phyloP scores from a whole-genome alignment of 306 rosid species.

The Acmispon strigosus region DNA sequence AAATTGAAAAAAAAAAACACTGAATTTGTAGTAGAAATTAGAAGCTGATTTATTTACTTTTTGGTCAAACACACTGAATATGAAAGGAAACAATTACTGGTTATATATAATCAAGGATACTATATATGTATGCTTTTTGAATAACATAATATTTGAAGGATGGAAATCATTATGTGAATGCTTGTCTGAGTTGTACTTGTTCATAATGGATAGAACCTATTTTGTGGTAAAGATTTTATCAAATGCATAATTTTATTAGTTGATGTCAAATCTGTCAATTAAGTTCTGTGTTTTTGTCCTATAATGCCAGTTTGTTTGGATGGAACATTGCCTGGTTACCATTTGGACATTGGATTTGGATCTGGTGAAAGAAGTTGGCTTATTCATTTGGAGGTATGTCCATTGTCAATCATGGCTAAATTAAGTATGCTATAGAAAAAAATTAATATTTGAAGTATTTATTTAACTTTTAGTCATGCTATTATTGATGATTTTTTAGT shows the following conservation, averaged over 20 bases:
- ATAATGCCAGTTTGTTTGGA: slow-evolving; percentile 68
- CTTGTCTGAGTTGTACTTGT: not conserved
- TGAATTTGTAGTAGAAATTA: not conserved
- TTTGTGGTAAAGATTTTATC: not conserved
- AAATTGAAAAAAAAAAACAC: not conserved
- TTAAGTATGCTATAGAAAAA: not conserved
- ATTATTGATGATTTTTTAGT: not conserved
- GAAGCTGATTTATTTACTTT: not conserved
- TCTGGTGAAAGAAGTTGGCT: slow-evolving; percentile 83
- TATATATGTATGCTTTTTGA: not conserved
- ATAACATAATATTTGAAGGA: not conserved
- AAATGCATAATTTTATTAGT: not conserved
- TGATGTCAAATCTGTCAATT: slow-evolving; percentile 7
- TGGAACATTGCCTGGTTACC: slow-evolving; percentile 89
- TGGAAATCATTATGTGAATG: not conserved
- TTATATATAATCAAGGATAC: not conserved
- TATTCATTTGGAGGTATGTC: slow-evolving; percentile 73
- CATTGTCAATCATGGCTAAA: not conserved
- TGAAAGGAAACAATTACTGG: not conserved
- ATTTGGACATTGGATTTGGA: slow-evolving; percentile 61
- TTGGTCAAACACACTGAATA: too few species aligned
- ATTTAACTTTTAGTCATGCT: not conserved
- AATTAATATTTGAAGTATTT: not conserved
- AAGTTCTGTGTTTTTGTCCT: slow-evolving; percentile 1
- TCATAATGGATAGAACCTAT: not conserved